Evolutionary conservation across 257 asterid genomes (phyloP), one percentile per base, ranked within the genome.

Genomic region (Nicotiana undulata): DNA sequence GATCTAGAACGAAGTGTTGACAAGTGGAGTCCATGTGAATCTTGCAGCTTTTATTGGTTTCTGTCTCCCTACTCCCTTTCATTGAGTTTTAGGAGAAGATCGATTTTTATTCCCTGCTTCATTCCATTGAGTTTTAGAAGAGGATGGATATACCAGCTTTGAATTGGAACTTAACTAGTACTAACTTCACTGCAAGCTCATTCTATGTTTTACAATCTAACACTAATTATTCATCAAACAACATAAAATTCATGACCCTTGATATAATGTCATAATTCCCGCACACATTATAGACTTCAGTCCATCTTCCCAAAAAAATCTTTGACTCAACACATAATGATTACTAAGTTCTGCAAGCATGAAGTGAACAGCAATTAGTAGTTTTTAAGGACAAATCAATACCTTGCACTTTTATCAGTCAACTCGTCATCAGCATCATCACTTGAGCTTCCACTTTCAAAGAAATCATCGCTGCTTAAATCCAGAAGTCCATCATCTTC

Each of bases 401-500:
- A 95, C 99, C 97, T 93, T 55, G 96, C 84, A 83, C 98, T 94
- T 86, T 89, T 90, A 78, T 90, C 94, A 28, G 94, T 90, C 98
- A 87, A 89, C 87, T 94, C 97, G 76, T 94, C 98, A 88, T 94
- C 99, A 66, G 99, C 97, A 64, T 96, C 92, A 68, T 93, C 99
- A 83, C 98, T 94, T 63, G 99, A 96, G 91, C 97, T 92, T 81
- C 96, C 98, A 82, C 88, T 81, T 74, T 91, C 77, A 85, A 94
- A 93, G 90, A 93, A 94, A 88, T 94, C 99, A 82, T 96, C 99
- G 4, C 91, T 97, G 78, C 97, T 91, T 75, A 82, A 85, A 85
- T 96, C 97, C 82, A 93, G 86, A 80, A 89, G 92, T 61, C 96
- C 99, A 87, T 94, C 99, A 61, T 96, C 99, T 86, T 96, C 99